Conservation (phyloP, 176 grass and related monocot genomes). For the Carex scoparia region DNA sequence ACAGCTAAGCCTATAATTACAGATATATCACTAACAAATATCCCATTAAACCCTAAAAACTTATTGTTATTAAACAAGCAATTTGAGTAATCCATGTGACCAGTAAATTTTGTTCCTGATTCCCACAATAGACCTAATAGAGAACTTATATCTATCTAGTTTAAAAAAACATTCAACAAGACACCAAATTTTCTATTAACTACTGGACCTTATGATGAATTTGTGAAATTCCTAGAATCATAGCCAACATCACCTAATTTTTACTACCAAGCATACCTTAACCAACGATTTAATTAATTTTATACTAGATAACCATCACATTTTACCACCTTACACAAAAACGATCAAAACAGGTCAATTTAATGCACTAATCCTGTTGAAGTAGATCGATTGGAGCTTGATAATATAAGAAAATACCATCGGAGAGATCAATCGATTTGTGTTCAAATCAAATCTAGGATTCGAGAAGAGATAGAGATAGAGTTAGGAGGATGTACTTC, state of each 20-base stretch:
- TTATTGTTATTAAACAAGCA: not conserved
- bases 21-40: not conserved
- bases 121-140: not conserved
- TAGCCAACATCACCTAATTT: not conserved
- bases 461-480: not conserved
- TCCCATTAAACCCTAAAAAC: not conserved
- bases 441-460: not conserved
- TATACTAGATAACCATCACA: not conserved
- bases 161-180: not conserved
- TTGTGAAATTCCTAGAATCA: constrained; percentile 1
- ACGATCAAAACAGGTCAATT: not conserved
- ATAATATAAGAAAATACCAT: not conserved
- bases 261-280: not conserved
- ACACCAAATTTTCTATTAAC: not conserved
- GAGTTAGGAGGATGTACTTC: constrained; percentile 36
- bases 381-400: not conserved
- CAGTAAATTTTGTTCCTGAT: not conserved
- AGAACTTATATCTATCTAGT: not conserved
- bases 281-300: not conserved
- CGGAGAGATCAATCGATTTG: not conserved
- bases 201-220: not conserved
- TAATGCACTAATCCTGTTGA: not conserved
- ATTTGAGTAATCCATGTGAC: not conserved
- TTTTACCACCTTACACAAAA: not conserved
- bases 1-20: not conserved